Evolutionary conservation across 441 rosid genomes (phyloP).

Genomic region (Omphalea diandra): DNA sequence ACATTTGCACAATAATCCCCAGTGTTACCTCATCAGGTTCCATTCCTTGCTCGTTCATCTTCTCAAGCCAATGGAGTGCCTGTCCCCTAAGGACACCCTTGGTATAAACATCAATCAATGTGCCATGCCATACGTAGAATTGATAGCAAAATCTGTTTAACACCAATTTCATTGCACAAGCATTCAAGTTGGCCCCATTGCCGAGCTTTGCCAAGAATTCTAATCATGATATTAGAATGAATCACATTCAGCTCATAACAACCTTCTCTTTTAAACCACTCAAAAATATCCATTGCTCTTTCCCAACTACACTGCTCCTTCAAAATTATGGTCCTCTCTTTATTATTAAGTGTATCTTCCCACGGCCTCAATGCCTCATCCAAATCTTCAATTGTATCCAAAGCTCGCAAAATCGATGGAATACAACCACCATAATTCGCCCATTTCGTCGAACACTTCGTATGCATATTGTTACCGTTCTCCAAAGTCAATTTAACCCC

Average conservation of each 20-base stretch:
- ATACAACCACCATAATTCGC: constrained; percentile 59
- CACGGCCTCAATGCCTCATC: constrained; percentile 71
- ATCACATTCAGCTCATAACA: constrained; percentile 79
- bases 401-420: constrained; percentile 56
- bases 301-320: constrained; percentile 79
- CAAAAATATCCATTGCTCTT: constrained; percentile 74
- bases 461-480: constrained; percentile 32
- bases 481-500: background rate
- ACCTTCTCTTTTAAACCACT: constrained; percentile 75
- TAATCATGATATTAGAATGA: constrained; percentile 75
- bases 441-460: constrained; percentile 78
- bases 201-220: constrained; percentile 65
- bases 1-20: constrained; percentile 79
- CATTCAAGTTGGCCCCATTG: constrained; percentile 55
- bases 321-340: constrained; percentile 73
- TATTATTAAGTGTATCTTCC: constrained; percentile 60
- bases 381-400: constrained; percentile 53
- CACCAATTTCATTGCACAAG: constrained; percentile 67
- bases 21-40: constrained; percentile 82
- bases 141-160: constrained; percentile 49
- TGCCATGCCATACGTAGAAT: constrained; percentile 86
- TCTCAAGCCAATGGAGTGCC: constrained; percentile 72
- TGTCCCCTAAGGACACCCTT: constrained; percentile 64
- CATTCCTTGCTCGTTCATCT: constrained; percentile 69
- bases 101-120: constrained; percentile 77